Evolutionary conservation across 306 rosid genomes (phyloP).

Genomic region (Comarum palustre): DNA sequence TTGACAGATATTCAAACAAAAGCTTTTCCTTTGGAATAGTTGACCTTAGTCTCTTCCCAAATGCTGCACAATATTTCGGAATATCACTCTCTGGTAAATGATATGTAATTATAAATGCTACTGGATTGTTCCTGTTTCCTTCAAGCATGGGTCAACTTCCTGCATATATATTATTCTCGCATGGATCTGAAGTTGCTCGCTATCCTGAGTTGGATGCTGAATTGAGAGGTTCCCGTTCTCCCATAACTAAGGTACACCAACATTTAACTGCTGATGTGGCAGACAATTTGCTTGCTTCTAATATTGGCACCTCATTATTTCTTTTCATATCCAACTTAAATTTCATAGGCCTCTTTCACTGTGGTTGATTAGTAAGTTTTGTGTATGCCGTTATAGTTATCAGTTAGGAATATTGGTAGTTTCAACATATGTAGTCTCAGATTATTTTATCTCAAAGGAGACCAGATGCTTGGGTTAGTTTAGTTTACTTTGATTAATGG

Average conservation of each 20-base stretch:
- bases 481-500: not conserved
- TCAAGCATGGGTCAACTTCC: constrained; percentile 77
- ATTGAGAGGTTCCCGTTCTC: constrained; percentile 45
- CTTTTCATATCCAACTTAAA: not conserved
- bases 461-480: not conserved
- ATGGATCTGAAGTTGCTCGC: constrained; percentile 74
- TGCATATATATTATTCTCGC: constrained; percentile 73
- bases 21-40: constrained; percentile 77
- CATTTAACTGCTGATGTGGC: not conserved
- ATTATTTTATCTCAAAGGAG: not conserved
- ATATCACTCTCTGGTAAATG: constrained; percentile 68
- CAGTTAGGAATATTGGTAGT: not conserved
- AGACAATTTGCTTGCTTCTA: not conserved
- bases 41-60: constrained; percentile 94
- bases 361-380: not conserved
- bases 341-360: not conserved
- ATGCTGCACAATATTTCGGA: constrained; percentile 77
- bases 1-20: constrained; percentile 82
- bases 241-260: constrained; percentile 58
- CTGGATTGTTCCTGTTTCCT: not conserved
- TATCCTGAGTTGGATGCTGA: constrained; percentile 64
- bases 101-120: not conserved
- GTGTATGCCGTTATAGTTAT: not conserved
- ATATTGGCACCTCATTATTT: not conserved
- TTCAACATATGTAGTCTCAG: not conserved